Conservation (phyloP, 1,284 basidiomycete species). For the Thelephora terrestris region DNA sequence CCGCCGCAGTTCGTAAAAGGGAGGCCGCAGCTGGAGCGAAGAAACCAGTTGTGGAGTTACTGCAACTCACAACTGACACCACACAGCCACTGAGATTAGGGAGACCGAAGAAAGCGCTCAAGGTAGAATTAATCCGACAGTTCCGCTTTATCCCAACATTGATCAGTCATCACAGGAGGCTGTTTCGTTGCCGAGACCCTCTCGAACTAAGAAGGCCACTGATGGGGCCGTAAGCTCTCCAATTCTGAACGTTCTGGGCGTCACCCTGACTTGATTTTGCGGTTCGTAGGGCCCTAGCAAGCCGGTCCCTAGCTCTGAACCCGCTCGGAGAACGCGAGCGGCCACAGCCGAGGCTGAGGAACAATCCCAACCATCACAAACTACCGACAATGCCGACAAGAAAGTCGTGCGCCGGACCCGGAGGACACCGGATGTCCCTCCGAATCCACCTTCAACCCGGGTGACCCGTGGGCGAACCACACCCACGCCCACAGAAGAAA, state of each 20-base stretch:
- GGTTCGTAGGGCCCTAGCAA: not conserved
- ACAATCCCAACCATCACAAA: not conserved
- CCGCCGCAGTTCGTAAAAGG: not conserved
- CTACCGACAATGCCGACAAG: not conserved
- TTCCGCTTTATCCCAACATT: not conserved
- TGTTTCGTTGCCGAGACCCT: not conserved
- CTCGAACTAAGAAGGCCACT: not conserved
- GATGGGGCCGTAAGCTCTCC: not conserved
- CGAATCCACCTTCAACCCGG: not conserved
- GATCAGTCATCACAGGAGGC: not conserved
- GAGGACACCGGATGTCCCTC: not conserved
- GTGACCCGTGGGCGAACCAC: not conserved
- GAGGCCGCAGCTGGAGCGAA: not conserved
- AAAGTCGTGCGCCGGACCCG: not conserved
- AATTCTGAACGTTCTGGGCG: not conserved
- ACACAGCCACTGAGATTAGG: not conserved
- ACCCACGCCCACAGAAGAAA: not conserved
- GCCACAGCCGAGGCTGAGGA: not conserved
- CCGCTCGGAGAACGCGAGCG: not conserved
- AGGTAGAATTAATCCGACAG: not conserved
- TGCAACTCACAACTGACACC: not conserved
- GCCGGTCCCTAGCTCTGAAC: not conserved
- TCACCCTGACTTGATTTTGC: not conserved
- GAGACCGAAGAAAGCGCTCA: too few relatives aligned
- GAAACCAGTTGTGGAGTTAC: not conserved